phyloP scores from a whole-genome alignment of 2,329 filamentous ascomycete genomes.

The Ophiobolus disseminans region DNA sequence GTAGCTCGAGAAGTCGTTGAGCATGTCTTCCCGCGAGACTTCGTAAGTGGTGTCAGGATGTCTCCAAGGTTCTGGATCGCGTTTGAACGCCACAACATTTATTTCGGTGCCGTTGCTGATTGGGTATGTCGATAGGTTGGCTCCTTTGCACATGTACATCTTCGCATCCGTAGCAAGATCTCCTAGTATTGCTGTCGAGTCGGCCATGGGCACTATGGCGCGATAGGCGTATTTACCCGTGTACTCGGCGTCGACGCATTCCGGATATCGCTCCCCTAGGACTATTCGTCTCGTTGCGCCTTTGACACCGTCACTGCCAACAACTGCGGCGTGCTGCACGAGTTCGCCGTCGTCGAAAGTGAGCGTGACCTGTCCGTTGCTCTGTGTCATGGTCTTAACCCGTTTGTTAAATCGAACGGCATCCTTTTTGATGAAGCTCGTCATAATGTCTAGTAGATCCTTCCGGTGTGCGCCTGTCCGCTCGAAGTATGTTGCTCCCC shows the following conservation, averaged over 20 bases:
- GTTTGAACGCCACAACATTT: constrained; percentile 33
- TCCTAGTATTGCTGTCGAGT: constrained; percentile 49
- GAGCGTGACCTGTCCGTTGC: constrained; percentile 46
- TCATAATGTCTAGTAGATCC: constrained; percentile 56
- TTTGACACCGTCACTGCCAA: constrained; percentile 60
- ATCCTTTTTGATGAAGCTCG: constrained; percentile 50
- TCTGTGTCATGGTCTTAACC: constrained; percentile 38
- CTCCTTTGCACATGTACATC: constrained; percentile 33
- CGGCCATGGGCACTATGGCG: constrained; percentile 43
- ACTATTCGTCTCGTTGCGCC: constrained; percentile 29
- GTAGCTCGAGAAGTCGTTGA: constrained; percentile 24
- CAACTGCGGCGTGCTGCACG: constrained; percentile 49
- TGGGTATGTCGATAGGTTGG: constrained; percentile 30
- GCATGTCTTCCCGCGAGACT: constrained; percentile 30
- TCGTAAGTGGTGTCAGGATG: constrained; percentile 14
- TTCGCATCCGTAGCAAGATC: constrained; percentile 38
- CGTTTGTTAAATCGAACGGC: constrained; percentile 39
- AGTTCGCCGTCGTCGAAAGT: constrained; percentile 47
- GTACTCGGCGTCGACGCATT: constrained; percentile 31
- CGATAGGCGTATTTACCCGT: constrained; percentile 38
- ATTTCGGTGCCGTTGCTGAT: constrained; percentile 29
- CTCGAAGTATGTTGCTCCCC: constrained; percentile 49
- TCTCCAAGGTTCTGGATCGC: constrained; percentile 21
- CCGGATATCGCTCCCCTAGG: constrained; percentile 20
- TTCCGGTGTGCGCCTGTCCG: constrained; percentile 53